phyloP scores from a whole-genome alignment of 495 filamentous ascomycete species.

The Penicilliopsis zonata region DNA sequence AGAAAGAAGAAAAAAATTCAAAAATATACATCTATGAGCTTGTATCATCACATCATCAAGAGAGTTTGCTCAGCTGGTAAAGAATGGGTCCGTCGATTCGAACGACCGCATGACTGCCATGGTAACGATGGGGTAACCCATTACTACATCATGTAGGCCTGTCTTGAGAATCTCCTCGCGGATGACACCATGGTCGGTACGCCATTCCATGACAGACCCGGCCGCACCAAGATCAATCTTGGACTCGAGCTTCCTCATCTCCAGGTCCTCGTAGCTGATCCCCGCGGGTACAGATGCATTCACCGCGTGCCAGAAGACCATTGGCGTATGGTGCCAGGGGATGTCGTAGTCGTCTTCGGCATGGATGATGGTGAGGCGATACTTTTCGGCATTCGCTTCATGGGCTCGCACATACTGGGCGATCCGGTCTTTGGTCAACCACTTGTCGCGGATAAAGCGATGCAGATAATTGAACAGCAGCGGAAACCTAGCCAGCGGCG shows the following conservation, averaged over 20 bases:
- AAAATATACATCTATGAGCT: too few relatives aligned
- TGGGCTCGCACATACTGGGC: conserved; percentile 14
- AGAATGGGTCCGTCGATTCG: too few relatives aligned
- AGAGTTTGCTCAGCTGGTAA: too few relatives aligned
- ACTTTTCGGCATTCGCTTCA: conserved; percentile 14
- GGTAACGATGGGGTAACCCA: conserved; percentile 36
- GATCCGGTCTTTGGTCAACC: conserved; percentile 30
- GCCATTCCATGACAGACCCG: conserved; percentile 35
- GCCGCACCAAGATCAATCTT: conserved; percentile 29
- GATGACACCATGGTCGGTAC: conserved; percentile 26
- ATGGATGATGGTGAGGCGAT: conserved; percentile 19
- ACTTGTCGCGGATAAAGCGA: conserved; percentile 31
- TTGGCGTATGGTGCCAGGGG: conserved; percentile 25
- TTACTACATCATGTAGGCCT: conserved; percentile 39
- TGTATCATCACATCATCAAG: too few relatives aligned
- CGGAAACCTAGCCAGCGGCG: conserved; percentile 27
- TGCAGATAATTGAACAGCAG: conserved; percentile 23
- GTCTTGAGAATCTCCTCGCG: conserved; percentile 38
- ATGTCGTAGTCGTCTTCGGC: conserved; percentile 29
- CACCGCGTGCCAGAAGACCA: conserved; percentile 32
- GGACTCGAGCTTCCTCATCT: conserved; percentile 16
- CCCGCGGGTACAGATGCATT: conserved; percentile 17
- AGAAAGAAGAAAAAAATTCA: too few relatives aligned
- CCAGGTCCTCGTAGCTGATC: conserved; percentile 23
- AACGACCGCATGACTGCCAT: conserved; percentile 33